phyloP scores from a whole-genome alignment of 2,329 filamentous ascomycete species.

The Colletotrichum filicis region DNA sequence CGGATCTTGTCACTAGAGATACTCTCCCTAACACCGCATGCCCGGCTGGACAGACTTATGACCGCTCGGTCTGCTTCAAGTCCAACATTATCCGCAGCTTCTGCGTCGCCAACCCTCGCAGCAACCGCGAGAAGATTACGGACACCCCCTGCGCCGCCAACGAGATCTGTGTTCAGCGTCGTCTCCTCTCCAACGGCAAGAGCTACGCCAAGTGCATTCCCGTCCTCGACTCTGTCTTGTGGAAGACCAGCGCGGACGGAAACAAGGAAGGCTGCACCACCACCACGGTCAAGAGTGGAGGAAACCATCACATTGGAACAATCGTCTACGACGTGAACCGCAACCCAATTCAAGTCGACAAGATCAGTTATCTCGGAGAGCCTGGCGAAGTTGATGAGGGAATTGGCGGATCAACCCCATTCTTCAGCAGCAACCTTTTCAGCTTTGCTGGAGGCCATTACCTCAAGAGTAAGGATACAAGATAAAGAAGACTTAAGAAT shows the following conservation, averaged over 20 bases:
- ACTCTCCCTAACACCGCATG: background rate
- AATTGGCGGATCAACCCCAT: background rate
- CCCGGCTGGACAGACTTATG: background rate
- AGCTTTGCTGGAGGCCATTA: background rate
- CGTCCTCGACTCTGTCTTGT: background rate
- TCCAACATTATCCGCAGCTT: background rate
- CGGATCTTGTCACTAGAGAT: background rate
- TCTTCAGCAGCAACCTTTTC: background rate
- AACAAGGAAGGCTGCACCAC: background rate
- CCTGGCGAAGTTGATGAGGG: background rate
- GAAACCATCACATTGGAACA: background rate
- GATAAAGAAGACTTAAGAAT: background rate
- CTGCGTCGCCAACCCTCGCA: background rate
- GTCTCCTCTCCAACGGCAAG: background rate
- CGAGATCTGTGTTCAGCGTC: constrained; percentile 2
- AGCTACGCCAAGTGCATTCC: background rate
- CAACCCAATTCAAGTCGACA: constrained; percentile 1
- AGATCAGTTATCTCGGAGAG: constrained; percentile 1
- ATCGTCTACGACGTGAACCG: background rate
- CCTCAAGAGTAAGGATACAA: background rate
- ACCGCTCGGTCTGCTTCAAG: background rate
- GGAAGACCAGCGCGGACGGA: background rate
- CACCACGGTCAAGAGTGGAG: background rate
- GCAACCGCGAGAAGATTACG: background rate
- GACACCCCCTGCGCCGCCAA: background rate